Percentiles rank a stretch among this genome's conserved stretches.
These are phyloP conservation scores for Persicaria tinctoria DNA, from an alignment of 148 eudicot species.

Conservation along the genomic window DNA sequence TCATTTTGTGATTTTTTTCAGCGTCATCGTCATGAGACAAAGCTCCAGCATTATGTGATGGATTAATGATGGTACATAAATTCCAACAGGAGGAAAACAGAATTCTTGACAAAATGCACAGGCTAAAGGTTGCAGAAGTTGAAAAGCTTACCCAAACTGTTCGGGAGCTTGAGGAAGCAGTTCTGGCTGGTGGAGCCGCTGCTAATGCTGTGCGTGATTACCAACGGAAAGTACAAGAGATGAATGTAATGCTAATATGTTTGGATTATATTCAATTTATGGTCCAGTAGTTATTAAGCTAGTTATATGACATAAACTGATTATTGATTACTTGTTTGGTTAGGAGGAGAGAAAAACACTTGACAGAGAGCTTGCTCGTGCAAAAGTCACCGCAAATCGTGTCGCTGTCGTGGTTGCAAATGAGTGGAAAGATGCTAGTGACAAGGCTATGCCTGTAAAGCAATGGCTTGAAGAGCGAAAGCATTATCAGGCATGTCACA, in stretches of 20 bases:
- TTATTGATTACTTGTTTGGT: constrained; percentile 12
- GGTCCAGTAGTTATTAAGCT: constrained; percentile 1
- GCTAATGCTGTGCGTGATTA: constrained; percentile 98
- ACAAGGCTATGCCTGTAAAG: constrained; percentile 98
- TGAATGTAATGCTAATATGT: constrained; percentile 47
- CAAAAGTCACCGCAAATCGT: constrained; percentile 86
- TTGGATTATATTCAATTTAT: constrained; percentile 5
- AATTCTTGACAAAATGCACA: constrained; percentile 84
- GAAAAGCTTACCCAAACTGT: constrained; percentile 91
- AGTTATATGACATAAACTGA: not conserved
- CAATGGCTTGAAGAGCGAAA: constrained; percentile 99
- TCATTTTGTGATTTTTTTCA: not conserved
- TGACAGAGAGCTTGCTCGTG: constrained; percentile 92
- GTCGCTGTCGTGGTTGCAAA: constrained; percentile 95
- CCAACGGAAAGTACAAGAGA: constrained; percentile 87
- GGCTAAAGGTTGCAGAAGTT: constrained; percentile 93
- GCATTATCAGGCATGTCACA: constrained; percentile 60
- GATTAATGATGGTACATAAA: not conserved
- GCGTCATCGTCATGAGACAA: not conserved
- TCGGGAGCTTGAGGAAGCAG: constrained; percentile 92
- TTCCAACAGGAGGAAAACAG: constrained; percentile 79
- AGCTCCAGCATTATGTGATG: not conserved
- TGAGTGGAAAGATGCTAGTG: constrained; percentile 98
- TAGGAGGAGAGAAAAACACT: constrained; percentile 84
- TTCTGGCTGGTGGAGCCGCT: constrained; percentile 98